phyloP scores from a whole-genome alignment of 1,139 yeast species.

The Maudiozyma humilis region DNA sequence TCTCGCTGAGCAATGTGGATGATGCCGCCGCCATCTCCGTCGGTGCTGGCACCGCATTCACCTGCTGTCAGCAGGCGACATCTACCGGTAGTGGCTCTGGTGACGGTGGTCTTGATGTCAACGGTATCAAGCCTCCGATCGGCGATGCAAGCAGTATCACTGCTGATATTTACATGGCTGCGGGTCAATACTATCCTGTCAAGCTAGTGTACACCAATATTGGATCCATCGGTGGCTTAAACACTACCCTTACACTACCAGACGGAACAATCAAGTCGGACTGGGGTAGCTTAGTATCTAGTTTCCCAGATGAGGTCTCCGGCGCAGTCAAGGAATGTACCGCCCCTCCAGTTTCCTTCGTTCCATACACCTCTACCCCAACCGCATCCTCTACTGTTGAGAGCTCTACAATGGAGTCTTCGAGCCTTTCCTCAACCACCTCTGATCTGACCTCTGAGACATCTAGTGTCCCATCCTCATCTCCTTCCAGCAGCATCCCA shows the following conservation, averaged over 20 bases:
- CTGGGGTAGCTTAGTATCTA: neutral
- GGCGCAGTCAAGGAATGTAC: neutral
- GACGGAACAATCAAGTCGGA: neutral
- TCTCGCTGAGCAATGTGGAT: neutral
- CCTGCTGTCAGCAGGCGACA: neutral
- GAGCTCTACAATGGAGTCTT: too few species aligned
- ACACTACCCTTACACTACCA: neutral
- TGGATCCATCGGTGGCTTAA: neutral
- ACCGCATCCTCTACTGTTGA: neutral
- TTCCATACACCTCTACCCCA: neutral
- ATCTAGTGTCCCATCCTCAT: too few species aligned
- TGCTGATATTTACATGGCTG: constrained; percentile 6
- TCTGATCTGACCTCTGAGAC: too few species aligned
- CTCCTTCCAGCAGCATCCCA: too few species aligned
- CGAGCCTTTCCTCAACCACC: neutral
- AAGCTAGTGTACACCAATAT: constrained; percentile 19
- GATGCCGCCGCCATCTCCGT: neutral
- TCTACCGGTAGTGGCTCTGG: neutral
- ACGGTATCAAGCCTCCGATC: constrained; percentile 6
- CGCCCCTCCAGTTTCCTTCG: neutral
- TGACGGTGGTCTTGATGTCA: neutral
- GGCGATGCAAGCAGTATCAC: constrained; percentile 1
- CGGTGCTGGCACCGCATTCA: neutral
- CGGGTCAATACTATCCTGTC: constrained; percentile 26
- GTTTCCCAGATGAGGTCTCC: neutral